These are phyloP conservation scores for Cryptococcus neoformans DNA, from an alignment of 1,284 basidiomycete genomes.

Conservation along the genomic window DNA sequence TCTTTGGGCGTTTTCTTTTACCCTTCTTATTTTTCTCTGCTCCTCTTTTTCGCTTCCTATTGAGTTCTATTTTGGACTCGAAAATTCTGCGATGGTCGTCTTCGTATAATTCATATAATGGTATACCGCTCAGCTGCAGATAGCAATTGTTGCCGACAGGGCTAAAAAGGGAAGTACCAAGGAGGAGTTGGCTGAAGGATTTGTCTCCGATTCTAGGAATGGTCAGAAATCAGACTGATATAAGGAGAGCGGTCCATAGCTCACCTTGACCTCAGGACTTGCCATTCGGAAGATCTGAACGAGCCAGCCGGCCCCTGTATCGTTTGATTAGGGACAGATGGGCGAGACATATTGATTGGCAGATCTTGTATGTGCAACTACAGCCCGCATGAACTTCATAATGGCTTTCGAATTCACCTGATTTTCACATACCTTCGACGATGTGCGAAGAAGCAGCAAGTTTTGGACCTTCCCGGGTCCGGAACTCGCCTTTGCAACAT, in stretches of 20 bases:
- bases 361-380: slow-evolving; percentile 6
- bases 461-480: slow-evolving; percentile 2
- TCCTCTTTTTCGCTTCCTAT: slow-evolving; percentile 9
- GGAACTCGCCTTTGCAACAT: slow-evolving; percentile 11
- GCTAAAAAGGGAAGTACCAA: slow-evolving; percentile 49
- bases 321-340: slow-evolving; percentile 19
- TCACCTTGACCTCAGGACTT: slow-evolving; percentile 31
- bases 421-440: slow-evolving; percentile 5
- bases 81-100: not conserved
- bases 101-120: slow-evolving; percentile 39
- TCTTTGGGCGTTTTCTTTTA: slow-evolving; percentile 4
- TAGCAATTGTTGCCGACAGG: slow-evolving; percentile 51
- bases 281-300: slow-evolving; percentile 23
- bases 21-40: slow-evolving; percentile 2
- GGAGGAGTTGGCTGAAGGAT: slow-evolving; percentile 49
- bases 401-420: not conserved
- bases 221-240: not conserved
- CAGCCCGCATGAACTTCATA: not conserved
- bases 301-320: slow-evolving; percentile 22
- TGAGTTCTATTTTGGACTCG: not conserved
- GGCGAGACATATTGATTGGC: slow-evolving; percentile 22
- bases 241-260: not conserved
- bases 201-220: slow-evolving; percentile 46
- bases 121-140: slow-evolving; percentile 51
- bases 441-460: slow-evolving; percentile 21